Conservation (phyloP, 495 filamentous ascomycete genomes). For the Aspergillus avenaceus region DNA sequence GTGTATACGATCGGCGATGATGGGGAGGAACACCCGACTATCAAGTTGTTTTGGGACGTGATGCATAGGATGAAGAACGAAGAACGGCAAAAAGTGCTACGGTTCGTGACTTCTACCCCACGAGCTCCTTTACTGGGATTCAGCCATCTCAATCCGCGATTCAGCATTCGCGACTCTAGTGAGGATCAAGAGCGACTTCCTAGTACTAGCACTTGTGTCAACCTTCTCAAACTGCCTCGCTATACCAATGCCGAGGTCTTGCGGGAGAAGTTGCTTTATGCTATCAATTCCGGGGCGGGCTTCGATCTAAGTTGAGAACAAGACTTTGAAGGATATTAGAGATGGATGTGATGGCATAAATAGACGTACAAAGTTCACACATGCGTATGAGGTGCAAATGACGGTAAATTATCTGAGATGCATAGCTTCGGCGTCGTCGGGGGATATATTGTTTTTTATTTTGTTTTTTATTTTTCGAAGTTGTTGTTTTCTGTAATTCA, state of each 20-base stretch:
- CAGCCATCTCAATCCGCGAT: constrained; percentile 75
- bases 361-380: not conserved
- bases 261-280: constrained; percentile 81
- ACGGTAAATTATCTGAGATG: constrained; percentile 11
- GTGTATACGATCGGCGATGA: constrained; percentile 87
- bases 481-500: not conserved
- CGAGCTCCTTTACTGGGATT: constrained; percentile 92
- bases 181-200: constrained; percentile 76
- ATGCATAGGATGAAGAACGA: constrained; percentile 69
- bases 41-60: constrained; percentile 89
- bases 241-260: constrained; percentile 62
- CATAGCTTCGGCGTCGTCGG: constrained; percentile 29
- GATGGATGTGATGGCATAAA: not conserved
- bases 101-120: constrained; percentile 93
- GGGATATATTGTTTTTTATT: constrained; percentile 10
- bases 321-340: not conserved
- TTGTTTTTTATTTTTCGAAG: not conserved
- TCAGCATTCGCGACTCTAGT: constrained; percentile 87
- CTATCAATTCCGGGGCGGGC: constrained; percentile 84
- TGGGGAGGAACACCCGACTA: constrained; percentile 73
- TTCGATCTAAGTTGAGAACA: constrained; percentile 83
- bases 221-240: constrained; percentile 86
- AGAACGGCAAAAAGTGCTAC: constrained; percentile 80
- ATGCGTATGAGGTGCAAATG: not conserved
- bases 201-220: constrained; percentile 96